phyloP scores from a whole-genome alignment of 2,329 filamentous ascomycete genomes.

The Anisogramma anomala region DNA sequence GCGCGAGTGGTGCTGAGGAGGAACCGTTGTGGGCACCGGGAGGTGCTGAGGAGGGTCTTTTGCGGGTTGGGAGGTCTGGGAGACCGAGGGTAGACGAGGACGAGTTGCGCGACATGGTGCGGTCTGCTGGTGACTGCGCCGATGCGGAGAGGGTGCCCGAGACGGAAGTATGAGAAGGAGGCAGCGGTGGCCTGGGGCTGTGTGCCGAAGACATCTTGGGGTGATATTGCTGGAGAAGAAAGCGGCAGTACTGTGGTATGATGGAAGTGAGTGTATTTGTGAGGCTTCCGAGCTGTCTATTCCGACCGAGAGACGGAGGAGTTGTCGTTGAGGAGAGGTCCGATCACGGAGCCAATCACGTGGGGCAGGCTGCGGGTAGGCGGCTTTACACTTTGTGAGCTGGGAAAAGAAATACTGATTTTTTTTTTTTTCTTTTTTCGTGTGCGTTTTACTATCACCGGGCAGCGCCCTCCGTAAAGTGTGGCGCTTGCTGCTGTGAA shows the following conservation, averaged over 20 bases:
- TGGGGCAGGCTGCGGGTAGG: no score
- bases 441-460: no score
- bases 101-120: slow-evolving; percentile 6
- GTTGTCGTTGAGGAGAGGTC: no score
- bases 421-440: no score
- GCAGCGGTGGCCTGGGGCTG: slow-evolving; percentile 1
- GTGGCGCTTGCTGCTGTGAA: no score
- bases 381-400: no score
- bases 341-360: no score
- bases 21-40: background rate
- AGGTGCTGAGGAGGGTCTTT: slow-evolving; percentile 4
- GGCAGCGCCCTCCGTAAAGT: no score
- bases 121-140: background rate
- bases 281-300: no score
- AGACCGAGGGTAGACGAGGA: background rate
- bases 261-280: no score
- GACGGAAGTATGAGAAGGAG: background rate
- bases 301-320: no score
- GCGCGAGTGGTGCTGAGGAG: background rate
- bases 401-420: no score
- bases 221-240: background rate
- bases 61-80: background rate
- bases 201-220: slow-evolving; percentile 1
- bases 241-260: background rate
- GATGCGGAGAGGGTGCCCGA: background rate